Base-by-base conservation (phyloP, 352 stramenopile genomes). In the Globisporangium sylvaticum region DNA sequence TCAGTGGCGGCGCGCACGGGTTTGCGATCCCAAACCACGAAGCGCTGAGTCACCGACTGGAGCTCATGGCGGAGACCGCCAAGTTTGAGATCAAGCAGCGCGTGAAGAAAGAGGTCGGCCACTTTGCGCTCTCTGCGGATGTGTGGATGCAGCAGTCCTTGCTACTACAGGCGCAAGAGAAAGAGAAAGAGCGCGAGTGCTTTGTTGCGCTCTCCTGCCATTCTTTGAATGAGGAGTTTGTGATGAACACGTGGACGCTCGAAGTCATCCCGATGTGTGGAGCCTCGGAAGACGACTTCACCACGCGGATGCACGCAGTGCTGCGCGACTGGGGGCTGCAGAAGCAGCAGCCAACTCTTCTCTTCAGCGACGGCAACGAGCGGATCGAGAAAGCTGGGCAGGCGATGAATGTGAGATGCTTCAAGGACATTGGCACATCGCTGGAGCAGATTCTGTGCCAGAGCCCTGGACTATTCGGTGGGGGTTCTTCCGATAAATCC, bases 81-180 rank as follows among this genome's bases (percentile, higher is more conserved):
- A 67, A 67, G 44, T 86, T 83, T 32, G 78, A 86, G 25, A 52
- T 68, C 22, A 70, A 66, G 34, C 73, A 86, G 69, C 62, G 48
- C n/a, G 46, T 78, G 31, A 79, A 75, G 60, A 78, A 71, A 54
- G 68, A 83, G 14, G 65, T 72, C 8, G 34, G 27, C 0, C 55
- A 63, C 22, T 74, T 74, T 5, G 65, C 76, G 18, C 66, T 83
- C n/a, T 71, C 74, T 10, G 52, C 48, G 6, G 67, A 76, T n/a
- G 48, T 74, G 6, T 82, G 74, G 78, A 44, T 18, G 20, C 25
- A 22, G 25, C 25, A 48, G 0, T 22, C 18, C 39, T 10, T 3
- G 0, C 7, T 39, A 44, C 39, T 2, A 55, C 46, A 57, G 0
- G 24, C 48, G 0, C 37, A 64, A n/a, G 50, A 62, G 8, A 53